A percentile compares a stretch with the other conserved stretches of the same genome.
Evolutionary conservation across 176 grass and related monocot genomes (phyloP).

Genomic region (Aegilops longissima): DNA sequence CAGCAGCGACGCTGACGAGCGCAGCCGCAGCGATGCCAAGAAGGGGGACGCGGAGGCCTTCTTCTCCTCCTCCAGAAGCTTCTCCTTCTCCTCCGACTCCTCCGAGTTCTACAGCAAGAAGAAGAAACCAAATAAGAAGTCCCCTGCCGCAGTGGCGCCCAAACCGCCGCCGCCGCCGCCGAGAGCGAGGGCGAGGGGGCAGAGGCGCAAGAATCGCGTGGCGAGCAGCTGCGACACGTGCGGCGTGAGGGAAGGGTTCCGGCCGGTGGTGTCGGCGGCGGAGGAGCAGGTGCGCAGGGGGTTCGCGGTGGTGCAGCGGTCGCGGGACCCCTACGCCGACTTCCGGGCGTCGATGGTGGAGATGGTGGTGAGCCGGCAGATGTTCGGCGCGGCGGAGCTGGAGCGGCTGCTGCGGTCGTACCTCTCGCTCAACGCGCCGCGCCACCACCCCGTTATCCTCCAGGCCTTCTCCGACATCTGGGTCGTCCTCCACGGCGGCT

Average conservation of each 20-base stretch:
- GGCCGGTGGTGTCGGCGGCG: conserved; percentile 44
- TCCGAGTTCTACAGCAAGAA: conserved; percentile 92
- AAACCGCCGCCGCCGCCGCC: background rate
- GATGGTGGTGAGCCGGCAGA: conserved; percentile 83
- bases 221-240: conserved; percentile 66
- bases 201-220: conserved; percentile 17
- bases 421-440: conserved; percentile 72
- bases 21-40: background rate
- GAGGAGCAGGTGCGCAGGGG: conserved; percentile 54
- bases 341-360: conserved; percentile 95
- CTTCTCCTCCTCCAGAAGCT: conserved; percentile 85
- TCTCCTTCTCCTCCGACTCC: conserved; percentile 98
- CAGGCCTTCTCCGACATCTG: conserved; percentile 98
- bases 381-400: conserved; percentile 68
- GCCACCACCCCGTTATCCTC: conserved; percentile 88
- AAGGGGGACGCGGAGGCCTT: conserved; percentile 57
- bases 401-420: conserved; percentile 87
- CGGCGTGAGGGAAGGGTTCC: conserved; percentile 72
- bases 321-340: conserved; percentile 82
- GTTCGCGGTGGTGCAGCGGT: conserved; percentile 85
- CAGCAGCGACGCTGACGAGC: conserved; percentile 60
- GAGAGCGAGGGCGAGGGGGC: background rate
- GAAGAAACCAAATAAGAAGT: conserved; percentile 1
- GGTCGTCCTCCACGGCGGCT: conserved; percentile 65
- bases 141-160: background rate